These are phyloP conservation scores for Ascochyta viciae-villosae DNA, from an alignment of 2,329 filamentous ascomycete genomes.

Conservation along the genomic window DNA sequence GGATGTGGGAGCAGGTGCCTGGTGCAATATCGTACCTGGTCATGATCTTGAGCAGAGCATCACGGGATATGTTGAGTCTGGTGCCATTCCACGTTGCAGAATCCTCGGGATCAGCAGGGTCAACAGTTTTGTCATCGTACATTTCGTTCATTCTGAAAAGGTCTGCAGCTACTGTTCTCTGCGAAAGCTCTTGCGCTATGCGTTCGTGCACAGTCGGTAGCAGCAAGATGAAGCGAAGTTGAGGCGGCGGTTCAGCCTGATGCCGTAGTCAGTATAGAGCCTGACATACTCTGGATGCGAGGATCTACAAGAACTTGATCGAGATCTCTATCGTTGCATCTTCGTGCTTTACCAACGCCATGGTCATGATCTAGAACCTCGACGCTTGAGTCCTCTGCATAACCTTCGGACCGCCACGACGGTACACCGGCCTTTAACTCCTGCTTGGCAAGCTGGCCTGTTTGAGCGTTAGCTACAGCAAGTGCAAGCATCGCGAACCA, in stretches of 20 bases:
- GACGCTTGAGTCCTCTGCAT: constrained; percentile 5
- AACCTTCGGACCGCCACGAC: constrained; percentile 17
- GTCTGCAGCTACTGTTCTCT: not conserved
- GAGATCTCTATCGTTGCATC: constrained; percentile 11
- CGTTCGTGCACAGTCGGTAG: constrained; percentile 17
- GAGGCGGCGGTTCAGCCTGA: constrained; percentile 7
- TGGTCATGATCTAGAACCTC: constrained; percentile 11
- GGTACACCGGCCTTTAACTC: constrained; percentile 11
- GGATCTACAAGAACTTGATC: constrained; percentile 1
- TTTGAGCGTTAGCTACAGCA: not conserved
- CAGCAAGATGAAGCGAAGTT: constrained; percentile 12
- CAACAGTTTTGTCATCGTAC: constrained; percentile 1
- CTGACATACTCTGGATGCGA: too few species aligned
- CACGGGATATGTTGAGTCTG: constrained; percentile 15
- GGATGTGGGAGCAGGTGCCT: constrained; percentile 16
- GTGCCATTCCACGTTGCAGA: not conserved
- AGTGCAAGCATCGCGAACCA: not conserved
- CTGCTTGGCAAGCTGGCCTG: constrained; percentile 10
- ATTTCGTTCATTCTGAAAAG: constrained; percentile 13
- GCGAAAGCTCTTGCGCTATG: constrained; percentile 5
- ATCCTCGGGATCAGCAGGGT: constrained; percentile 6
- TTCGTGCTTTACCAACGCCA: not conserved
- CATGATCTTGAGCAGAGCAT: constrained; percentile 8
- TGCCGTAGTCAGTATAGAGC: too few species aligned
- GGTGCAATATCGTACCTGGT: constrained; percentile 17